A percentile compares a stretch with the other conserved stretches of the same genome.
Conservation (phyloP, 192 early-diverging fungal genomes). For the Spizellomyces punctatus region DNA sequence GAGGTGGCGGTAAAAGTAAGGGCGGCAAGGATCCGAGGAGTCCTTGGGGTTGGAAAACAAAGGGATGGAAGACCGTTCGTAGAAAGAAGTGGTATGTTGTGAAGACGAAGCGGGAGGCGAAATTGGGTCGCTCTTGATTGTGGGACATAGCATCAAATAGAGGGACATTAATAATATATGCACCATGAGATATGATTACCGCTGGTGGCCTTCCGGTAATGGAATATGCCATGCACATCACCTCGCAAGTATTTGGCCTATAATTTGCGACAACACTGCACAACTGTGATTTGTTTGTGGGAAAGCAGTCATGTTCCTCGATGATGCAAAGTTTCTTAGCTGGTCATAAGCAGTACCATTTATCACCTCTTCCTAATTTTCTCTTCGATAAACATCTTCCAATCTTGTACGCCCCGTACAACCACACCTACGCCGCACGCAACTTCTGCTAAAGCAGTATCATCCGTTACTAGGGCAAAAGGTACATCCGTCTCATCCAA, state of each 20-base stretch:
- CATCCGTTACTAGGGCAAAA: slow-evolving; percentile 26
- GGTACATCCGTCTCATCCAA: background rate
- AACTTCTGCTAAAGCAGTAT: slow-evolving; percentile 14
- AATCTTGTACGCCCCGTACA: background rate
- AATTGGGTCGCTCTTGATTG: slow-evolving; percentile 20
- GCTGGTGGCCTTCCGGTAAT: background rate
- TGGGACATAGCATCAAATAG: background rate
- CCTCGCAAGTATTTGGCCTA: background rate
- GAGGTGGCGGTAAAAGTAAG: slow-evolving; percentile 96
- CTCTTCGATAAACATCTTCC: background rate
- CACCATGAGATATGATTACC: background rate
- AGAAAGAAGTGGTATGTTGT: slow-evolving; percentile 50
- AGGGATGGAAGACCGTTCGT: slow-evolving; percentile 54
- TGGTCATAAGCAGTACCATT: background rate
- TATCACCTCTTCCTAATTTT: background rate
- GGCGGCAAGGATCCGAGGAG: slow-evolving; percentile 82
- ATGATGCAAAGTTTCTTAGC: too few species aligned
- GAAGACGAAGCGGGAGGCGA: slow-evolving; percentile 46
- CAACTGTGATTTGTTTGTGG: too few species aligned
- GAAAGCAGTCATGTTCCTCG: too few species aligned
- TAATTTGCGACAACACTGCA: too few species aligned
- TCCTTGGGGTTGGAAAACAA: slow-evolving; percentile 90
- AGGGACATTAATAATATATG: background rate
- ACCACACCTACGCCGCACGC: background rate
- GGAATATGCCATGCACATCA: background rate